Evolutionary conservation across 768 basidiomycete genomes (phyloP).

Genomic region (Panaeolus cyanescens): DNA sequence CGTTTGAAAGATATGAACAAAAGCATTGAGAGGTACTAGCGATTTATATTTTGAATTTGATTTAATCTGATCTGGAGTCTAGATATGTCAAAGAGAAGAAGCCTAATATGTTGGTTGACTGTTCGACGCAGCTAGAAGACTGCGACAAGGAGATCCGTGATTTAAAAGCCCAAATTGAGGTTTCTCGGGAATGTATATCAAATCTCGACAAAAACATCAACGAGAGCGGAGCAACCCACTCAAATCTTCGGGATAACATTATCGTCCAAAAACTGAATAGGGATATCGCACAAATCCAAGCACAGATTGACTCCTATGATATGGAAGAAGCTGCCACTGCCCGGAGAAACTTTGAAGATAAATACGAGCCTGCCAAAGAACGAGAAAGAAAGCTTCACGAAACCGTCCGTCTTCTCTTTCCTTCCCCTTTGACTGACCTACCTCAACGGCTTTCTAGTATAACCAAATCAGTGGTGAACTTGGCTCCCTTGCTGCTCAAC

Average conservation of each 20-base stretch:
- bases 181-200: slow-evolving; percentile 44
- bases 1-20: slow-evolving; percentile 62
- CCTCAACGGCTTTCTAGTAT: slow-evolving; percentile 46
- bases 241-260: slow-evolving; percentile 82
- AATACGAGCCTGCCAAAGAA: slow-evolving; percentile 71
- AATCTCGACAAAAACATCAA: slow-evolving; percentile 78
- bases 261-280: slow-evolving; percentile 68
- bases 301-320: slow-evolving; percentile 74
- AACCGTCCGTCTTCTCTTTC: slow-evolving; percentile 45
- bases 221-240: slow-evolving; percentile 66
- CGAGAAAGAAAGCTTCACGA: slow-evolving; percentile 73
- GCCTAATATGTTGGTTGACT: slow-evolving; percentile 60
- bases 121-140: slow-evolving; percentile 51
- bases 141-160: slow-evolving; percentile 39
- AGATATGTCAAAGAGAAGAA: slow-evolving; percentile 80
- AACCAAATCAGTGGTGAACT: slow-evolving; percentile 86
- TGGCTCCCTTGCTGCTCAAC: slow-evolving; percentile 66
- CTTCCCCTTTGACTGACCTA: neutral
- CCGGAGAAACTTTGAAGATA: slow-evolving; percentile 80
- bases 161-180: slow-evolving; percentile 37
- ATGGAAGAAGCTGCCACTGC: slow-evolving; percentile 87
- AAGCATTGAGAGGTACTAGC: slow-evolving; percentile 60
- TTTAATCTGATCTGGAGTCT: neutral
- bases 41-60: neutral
- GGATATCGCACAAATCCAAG: slow-evolving; percentile 67